phyloP scores from a whole-genome alignment of 176 grass and related monocot genomes.

The Carex cristatella region DNA sequence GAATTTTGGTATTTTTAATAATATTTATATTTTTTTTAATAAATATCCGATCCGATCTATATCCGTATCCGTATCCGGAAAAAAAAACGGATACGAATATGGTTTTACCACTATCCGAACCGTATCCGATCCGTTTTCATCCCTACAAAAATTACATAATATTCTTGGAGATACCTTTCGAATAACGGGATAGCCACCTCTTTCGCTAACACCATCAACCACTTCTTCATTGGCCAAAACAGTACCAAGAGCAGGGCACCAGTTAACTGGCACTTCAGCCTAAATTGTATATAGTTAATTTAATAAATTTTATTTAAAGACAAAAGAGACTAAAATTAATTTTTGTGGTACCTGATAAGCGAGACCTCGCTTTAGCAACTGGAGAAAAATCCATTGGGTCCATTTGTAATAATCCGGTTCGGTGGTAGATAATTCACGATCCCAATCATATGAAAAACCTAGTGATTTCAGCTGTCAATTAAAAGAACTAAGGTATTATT shows the following conservation, averaged over 20 bases:
- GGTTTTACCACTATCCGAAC: no score
- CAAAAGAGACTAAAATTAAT: background rate
- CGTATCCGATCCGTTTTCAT: no score
- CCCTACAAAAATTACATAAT: background rate
- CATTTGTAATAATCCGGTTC: conserved; percentile 95
- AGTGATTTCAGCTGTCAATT: conserved; percentile 70
- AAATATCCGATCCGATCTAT: no score
- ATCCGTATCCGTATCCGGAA: no score
- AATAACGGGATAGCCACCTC: conserved; percentile 88
- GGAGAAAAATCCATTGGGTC: conserved; percentile 99
- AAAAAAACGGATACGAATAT: no score
- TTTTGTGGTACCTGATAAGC: conserved; percentile 77
- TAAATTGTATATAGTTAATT: conserved; percentile 37
- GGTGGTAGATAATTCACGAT: conserved; percentile 90
- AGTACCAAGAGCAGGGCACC: conserved; percentile 99
- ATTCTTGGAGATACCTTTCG: conserved; percentile 54
- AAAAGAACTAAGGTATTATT: conserved; percentile 2
- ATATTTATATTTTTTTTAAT: no score
- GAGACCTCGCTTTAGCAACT: conserved; percentile 82
- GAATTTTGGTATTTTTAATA: no score
- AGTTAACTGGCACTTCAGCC: conserved; percentile 98
- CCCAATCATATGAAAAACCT: conserved; percentile 98
- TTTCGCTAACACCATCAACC: conserved; percentile 88
- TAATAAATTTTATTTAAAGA: conserved; percentile 19
- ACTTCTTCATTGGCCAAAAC: conserved; percentile 97